Percentiles rank a stretch among this genome's conserved stretches.
Conservation (phyloP, 495 filamentous ascomycete species). For the Trichocladium uniseriatum region DNA sequence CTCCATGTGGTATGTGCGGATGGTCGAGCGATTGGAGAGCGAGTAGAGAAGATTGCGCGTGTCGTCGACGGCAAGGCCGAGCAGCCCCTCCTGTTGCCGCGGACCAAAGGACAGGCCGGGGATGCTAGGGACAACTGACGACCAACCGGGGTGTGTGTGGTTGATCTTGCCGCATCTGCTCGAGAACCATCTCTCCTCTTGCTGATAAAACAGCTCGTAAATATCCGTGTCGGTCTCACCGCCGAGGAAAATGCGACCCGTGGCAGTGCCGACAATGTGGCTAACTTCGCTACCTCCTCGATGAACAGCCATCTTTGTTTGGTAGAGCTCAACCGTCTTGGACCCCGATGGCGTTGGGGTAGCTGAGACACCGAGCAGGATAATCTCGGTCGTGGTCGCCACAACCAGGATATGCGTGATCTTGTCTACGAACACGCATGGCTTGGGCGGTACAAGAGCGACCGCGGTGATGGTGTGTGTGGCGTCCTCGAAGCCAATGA, state of each 20-base stretch:
- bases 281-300: slow-evolving; percentile 60
- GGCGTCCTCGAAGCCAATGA: slow-evolving; percentile 90
- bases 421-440: slow-evolving; percentile 72
- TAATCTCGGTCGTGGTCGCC: slow-evolving; percentile 72
- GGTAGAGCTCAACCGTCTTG: slow-evolving; percentile 64
- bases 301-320: slow-evolving; percentile 69
- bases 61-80: slow-evolving; percentile 79
- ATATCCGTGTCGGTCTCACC: slow-evolving; percentile 75
- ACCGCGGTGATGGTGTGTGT: slow-evolving; percentile 76
- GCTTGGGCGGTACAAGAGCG: slow-evolving; percentile 65
- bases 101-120: slow-evolving; percentile 26
- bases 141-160: slow-evolving; percentile 70
- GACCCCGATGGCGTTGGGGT: slow-evolving; percentile 50
- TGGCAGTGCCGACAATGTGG: slow-evolving; percentile 67
- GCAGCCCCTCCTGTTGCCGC: slow-evolving; percentile 47
- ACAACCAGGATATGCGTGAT: slow-evolving; percentile 85
- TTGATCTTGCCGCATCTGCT: slow-evolving; percentile 73
- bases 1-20: slow-evolving; percentile 76
- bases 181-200: slow-evolving; percentile 93
- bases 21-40: slow-evolving; percentile 73
- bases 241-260: slow-evolving; percentile 84
- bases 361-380: slow-evolving; percentile 69
- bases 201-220: slow-evolving; percentile 89
- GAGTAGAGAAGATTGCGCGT: slow-evolving; percentile 82
- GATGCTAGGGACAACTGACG: slow-evolving; percentile 55